A percentile compares a stretch with the other conserved stretches of the same genome.
These are phyloP conservation scores for Stagonosporopsis chrysanthemi DNA, from an alignment of 2,329 filamentous ascomycete genomes.

Conservation along the genomic window DNA sequence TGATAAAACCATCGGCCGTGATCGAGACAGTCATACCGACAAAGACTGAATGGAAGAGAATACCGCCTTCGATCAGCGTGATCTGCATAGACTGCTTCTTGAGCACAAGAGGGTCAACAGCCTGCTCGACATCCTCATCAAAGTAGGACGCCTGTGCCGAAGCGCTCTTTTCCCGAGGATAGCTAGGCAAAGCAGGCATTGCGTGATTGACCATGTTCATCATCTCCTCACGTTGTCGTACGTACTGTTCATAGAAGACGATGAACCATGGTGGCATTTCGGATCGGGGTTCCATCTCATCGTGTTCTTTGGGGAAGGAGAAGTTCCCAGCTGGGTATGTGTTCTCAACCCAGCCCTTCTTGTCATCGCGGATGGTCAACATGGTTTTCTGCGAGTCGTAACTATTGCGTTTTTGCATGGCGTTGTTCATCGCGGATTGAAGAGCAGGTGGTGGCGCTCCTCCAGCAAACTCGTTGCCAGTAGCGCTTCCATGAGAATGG, in stretches of 20 bases:
- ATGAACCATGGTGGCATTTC: conserved; percentile 69
- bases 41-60: conserved; percentile 70
- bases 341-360: conserved; percentile 45
- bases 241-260: conserved; percentile 69
- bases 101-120: conserved; percentile 49
- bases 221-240: conserved; percentile 67
- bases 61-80: conserved; percentile 64
- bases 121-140: conserved; percentile 46
- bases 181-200: conserved; percentile 42
- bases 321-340: conserved; percentile 41
- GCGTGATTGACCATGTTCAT: conserved; percentile 60
- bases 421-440: conserved; percentile 43
- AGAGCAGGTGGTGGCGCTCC: conserved; percentile 30
- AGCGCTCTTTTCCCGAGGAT: conserved; percentile 34
- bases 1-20: conserved; percentile 63
- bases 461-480: conserved; percentile 51
- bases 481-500: conserved; percentile 66
- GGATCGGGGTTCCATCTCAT: conserved; percentile 42
- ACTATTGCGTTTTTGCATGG: conserved; percentile 41
- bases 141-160: conserved; percentile 43
- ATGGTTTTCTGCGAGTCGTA: conserved; percentile 49
- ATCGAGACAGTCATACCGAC: conserved; percentile 69
- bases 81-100: conserved; percentile 51
- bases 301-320: conserved; percentile 36
- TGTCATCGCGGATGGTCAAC: conserved; percentile 42